Evolutionary conservation across 202 grass and related monocot species (phyloP), one percentile per base, ranked within the genome.

Genomic region (Dendrocalamus latiflorus): DNA sequence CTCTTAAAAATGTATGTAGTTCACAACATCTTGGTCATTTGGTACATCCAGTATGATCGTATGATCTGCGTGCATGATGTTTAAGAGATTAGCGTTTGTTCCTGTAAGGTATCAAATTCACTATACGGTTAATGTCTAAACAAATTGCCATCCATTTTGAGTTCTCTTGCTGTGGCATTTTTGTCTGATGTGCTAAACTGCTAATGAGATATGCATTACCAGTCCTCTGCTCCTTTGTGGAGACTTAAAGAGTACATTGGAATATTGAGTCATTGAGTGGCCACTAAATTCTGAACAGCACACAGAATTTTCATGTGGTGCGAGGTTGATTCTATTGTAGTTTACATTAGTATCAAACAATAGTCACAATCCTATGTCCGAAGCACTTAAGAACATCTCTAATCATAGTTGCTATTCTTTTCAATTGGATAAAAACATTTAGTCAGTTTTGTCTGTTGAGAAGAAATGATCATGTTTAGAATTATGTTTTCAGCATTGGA

Each of bases 371-470:
- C 21, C 48, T 70, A 64, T 85, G 33, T 81, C 33, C 30, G 16
- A 57, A 70, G 3, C 21, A 55, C 17, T 80, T 28, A 45, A 74
- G 26, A 43, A 5, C 2, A 18, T 13, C 15, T 45, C 17, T 61
- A 25, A 12, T 36, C 60, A 47, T 45, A 63, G 49, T 55, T 80
- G n/a, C 47, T 70, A 70, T 70, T n/a, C 7, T 64, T 75, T 84
- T 59, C 20, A 77, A n/a, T 57, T 28, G 39, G 57, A 76, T 57
- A 39, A 76, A 71, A 63, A 11, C 51, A 33, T 63, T 78, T 51
- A 26, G 8, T 82, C 37, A 26, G 5, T 66, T 74, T 58, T 65
- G 53, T 51, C 44, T 60, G 24, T 83, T 28, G 39, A 77, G 17
- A 51, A 76, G 20, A 56, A 50, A 59, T 50, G 6, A 1, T 37